phyloP scores from a whole-genome alignment of 495 filamentous ascomycete species.

The Tuber brumale region DNA sequence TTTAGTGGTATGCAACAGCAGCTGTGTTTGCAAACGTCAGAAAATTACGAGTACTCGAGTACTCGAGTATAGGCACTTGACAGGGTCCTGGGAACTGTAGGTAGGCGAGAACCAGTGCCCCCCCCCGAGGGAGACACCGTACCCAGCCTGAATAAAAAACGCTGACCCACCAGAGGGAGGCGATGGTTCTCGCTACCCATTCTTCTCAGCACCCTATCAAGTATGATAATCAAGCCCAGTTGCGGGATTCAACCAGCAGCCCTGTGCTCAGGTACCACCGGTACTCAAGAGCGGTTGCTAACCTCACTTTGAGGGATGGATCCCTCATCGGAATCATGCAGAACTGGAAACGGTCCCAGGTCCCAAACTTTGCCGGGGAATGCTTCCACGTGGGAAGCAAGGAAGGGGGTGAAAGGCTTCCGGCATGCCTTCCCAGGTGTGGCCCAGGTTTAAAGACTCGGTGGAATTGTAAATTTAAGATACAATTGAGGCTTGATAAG shows the following conservation, averaged over 20 bases:
- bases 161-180: no score
- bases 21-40: no score
- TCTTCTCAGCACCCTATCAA: no score
- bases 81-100: no score
- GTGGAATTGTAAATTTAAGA: not conserved
- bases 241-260: not conserved
- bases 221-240: not conserved
- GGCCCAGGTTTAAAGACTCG: not conserved
- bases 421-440: not conserved
- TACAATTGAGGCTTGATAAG: not conserved
- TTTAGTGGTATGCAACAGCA: no score
- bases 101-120: no score
- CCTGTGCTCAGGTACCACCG: not conserved
- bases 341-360: not conserved
- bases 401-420: not conserved
- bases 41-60: no score
- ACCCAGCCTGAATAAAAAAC: no score
- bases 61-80: no score
- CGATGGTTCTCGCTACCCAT: no score
- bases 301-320: not conserved
- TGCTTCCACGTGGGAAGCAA: not conserved
- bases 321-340: not conserved
- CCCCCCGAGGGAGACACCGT: no score
- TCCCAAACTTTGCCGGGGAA: not conserved
- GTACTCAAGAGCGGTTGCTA: not conserved